A percentile compares a stretch with the other conserved stretches of the same genome.
Evolutionary conservation across 1,139 yeast genomes (phyloP).

Genomic region (Geotrichum citri-aurantii): DNA sequence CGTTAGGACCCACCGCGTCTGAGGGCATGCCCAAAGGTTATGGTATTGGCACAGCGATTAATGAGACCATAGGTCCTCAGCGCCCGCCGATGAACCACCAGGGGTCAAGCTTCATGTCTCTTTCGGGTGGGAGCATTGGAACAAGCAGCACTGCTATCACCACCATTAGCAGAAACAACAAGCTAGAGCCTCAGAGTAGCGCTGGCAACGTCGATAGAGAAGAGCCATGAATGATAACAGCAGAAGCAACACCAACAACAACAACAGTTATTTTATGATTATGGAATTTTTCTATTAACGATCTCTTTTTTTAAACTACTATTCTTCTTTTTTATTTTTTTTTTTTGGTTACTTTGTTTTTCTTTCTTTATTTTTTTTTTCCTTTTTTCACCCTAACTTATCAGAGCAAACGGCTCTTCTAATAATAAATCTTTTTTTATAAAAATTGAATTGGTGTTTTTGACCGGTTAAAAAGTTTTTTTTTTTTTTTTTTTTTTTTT

Average conservation of each 20-base stretch:
- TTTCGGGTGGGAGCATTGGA: not conserved
- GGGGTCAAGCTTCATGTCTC: not conserved
- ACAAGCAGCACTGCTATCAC: not conserved
- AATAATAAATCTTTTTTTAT: not conserved
- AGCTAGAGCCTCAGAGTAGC: not conserved
- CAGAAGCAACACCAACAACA: too few relatives aligned
- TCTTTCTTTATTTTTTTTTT: not conserved
- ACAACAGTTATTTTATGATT: not conserved
- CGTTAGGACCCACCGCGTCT: constrained; percentile 33
- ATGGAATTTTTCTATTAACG: not conserved
- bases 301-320: not conserved
- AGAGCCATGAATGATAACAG: not conserved
- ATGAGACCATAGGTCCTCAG: constrained; percentile 18
- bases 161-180: not conserved
- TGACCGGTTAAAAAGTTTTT: not conserved
- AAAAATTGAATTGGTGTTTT: too few relatives aligned
- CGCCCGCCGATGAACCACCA: not conserved
- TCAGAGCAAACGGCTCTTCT: not conserved
- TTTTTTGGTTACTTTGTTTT: not conserved
- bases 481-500: too few relatives aligned
- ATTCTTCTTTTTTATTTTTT: not conserved
- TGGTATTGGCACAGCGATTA: constrained; percentile 18
- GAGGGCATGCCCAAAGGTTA: constrained; percentile 20
- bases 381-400: not conserved
- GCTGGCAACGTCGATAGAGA: not conserved